A percentile compares a stretch with the other conserved stretches of the same genome.
These are phyloP conservation scores for Fusarium concolor DNA, from an alignment of 2,329 filamentous ascomycete genomes.

Conservation along the genomic window DNA sequence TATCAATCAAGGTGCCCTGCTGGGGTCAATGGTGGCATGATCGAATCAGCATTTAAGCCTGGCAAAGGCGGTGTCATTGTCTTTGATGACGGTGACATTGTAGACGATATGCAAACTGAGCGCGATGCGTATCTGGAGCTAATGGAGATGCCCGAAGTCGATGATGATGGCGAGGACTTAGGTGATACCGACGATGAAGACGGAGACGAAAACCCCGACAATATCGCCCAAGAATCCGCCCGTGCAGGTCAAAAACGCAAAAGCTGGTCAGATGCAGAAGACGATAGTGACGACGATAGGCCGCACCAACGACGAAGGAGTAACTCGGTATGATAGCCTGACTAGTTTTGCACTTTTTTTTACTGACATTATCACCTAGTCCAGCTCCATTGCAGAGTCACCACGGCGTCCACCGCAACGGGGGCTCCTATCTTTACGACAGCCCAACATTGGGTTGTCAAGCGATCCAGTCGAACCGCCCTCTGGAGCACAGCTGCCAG, in stretches of 20 bases:
- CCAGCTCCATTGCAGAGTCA: constrained; percentile 73
- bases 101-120: constrained; percentile 80
- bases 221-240: constrained; percentile 50
- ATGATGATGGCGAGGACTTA: constrained; percentile 75
- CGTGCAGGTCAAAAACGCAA: constrained; percentile 78
- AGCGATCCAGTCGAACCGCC: constrained; percentile 65
- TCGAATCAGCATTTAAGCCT: constrained; percentile 77
- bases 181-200: constrained; percentile 70
- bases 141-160: constrained; percentile 89
- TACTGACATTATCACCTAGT: constrained; percentile 56
- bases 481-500: constrained; percentile 68
- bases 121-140: constrained; percentile 87
- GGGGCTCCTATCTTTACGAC: constrained; percentile 68
- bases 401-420: constrained; percentile 70
- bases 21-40: constrained; percentile 79
- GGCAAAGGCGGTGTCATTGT: constrained; percentile 91
- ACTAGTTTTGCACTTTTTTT: neutral
- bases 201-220: constrained; percentile 45
- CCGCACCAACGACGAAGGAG: constrained; percentile 85
- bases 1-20: constrained; percentile 64
- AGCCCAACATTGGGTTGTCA: constrained; percentile 59
- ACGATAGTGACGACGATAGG: constrained; percentile 79
- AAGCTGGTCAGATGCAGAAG: constrained; percentile 78
- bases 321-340: constrained; percentile 75
- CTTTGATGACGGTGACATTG: constrained; percentile 95